These are phyloP conservation scores for Apiospora arundinis DNA, from an alignment of 2,329 filamentous ascomycete genomes.

Conservation along the genomic window DNA sequence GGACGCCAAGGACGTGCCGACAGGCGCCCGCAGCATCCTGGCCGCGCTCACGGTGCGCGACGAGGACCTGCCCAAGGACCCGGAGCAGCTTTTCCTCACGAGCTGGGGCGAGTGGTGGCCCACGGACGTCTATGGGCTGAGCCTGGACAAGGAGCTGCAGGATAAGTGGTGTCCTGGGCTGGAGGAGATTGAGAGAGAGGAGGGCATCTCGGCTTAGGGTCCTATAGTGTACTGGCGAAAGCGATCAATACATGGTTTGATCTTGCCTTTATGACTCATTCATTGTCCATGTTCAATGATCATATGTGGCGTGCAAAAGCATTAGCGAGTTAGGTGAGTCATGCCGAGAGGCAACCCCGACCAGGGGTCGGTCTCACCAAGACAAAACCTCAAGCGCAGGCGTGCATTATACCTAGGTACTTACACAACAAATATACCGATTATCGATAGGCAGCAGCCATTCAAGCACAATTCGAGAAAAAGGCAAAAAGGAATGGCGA, in stretches of 20 bases:
- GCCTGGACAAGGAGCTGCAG: conserved; percentile 54
- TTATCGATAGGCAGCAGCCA: too few relatives aligned
- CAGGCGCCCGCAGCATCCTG: conserved; percentile 52
- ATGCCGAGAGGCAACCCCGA: too few relatives aligned
- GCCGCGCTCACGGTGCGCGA: conserved; percentile 46
- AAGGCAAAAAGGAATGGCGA: conserved; percentile 13
- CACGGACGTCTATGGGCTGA: conserved; percentile 48
- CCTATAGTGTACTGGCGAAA: too few relatives aligned
- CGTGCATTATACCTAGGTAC: too few relatives aligned
- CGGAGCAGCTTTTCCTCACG: conserved; percentile 59
- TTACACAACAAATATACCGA: too few relatives aligned
- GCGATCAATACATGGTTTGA: too few relatives aligned
- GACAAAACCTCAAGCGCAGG: too few relatives aligned
- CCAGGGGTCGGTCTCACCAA: too few relatives aligned
- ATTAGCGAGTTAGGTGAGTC: too few relatives aligned
- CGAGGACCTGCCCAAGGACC: conserved; percentile 56
- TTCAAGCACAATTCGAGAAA: neutral
- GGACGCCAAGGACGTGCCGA: neutral
- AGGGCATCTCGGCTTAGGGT: conserved; percentile 30
- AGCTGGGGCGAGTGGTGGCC: conserved; percentile 65
- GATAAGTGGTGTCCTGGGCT: conserved; percentile 57
- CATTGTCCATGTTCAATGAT: too few relatives aligned
- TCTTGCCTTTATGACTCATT: too few relatives aligned
- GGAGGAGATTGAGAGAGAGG: conserved; percentile 56
- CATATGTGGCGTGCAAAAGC: too few relatives aligned